Evolutionary conservation across 805 yeast species (phyloP), one percentile per base, ranked within the genome.

Genomic region (Yamadazyma philogaea): DNA sequence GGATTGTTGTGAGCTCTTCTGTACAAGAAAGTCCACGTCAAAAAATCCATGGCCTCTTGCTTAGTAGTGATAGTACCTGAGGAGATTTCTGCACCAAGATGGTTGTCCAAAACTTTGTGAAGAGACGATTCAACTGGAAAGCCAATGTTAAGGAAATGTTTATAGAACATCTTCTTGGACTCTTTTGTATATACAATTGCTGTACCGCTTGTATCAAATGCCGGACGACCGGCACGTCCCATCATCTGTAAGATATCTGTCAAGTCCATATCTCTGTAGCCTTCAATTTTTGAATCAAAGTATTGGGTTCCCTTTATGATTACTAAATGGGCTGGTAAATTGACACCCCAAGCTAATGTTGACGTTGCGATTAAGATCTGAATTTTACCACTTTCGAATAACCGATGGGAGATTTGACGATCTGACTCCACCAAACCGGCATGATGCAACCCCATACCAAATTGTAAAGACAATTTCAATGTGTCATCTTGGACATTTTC

Each of bases 261-360:
- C 53, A 84, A 70, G 55, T 84, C 91, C 91, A 84, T 85, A 54
- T 84, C 91, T 50, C 78, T 72, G 58, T 84, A 85, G 1, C 75
- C 86, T 56, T 82, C 87, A 36, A 78, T 78, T 57, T 79, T 69
- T 28, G 81, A 68, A 57, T 78, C 83, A 53, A 77, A 78, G 50
- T 76, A 78, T 53, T 78, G 82, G 0, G 93, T 84, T 21, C 91
- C 91, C 60, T 84, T 84, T 51, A 84, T 82, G 34, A 84, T 77
- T 12, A 84, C 93, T 50, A 84, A 66, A 62, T 84, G 84, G 0
- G 93, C 91, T 1, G 91, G 91, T 49, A 85, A 69, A 53, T 84
- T 85, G 36, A 85, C 91, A 61, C 91, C 91, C 91, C 91, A 85
- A 0, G 93, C 91, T 49, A 85, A 71, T 1, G 91, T 85, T n/a